Evolutionary conservation across 306 rosid species (phyloP), one percentile per base, ranked within the genome.

Genomic region (Prosopis cineraria): DNA sequence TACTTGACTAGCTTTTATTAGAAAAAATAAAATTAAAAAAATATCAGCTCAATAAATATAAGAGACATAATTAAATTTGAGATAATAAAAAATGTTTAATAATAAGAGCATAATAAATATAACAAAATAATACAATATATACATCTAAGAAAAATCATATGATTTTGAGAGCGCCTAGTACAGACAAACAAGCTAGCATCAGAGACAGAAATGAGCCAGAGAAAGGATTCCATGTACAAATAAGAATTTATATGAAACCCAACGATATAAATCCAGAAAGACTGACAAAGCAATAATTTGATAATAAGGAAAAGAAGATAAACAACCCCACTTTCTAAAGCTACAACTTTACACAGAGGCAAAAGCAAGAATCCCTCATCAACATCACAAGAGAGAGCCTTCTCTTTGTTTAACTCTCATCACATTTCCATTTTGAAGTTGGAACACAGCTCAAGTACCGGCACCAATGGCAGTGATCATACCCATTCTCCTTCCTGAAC

Each of bases 391-490:
- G 53, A 20, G 7, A 3, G 7, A 27, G 81, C 74, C 37, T 25
- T 36, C 67, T 8, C 19, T 25, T 12, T 19, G 43, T 72, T 85
- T 75, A 85, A 36, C 45, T 74, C 58, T 80, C 81, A 68, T 75
- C 62, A 34, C 98, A 93, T 39, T 79, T 76, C 96, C 98, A 93
- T 77, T 70, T 86, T 17, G 96, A 90, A 50, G 92, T 85, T 6
- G 96, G 96, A 43, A 93, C 82, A 79, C 96, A 93, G 29, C 86
- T 73, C 74, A 93, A 72, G 71, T 91, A 91, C 79, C 59, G 94
- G 74, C 96, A 89, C 98, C 96, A 93, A 74, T 78, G 93, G 69
- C 98, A 91, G 43, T 47, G 96, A 64, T 89, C 88, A 22, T 85
- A 89, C 37, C 91, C 90, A 50, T 83, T 88, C 80, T 79, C 89